Evolutionary conservation across 2,329 filamentous ascomycete genomes (phyloP), one percentile per base, ranked within the genome.

Genomic region (Cytospora paraplurivora): DNA sequence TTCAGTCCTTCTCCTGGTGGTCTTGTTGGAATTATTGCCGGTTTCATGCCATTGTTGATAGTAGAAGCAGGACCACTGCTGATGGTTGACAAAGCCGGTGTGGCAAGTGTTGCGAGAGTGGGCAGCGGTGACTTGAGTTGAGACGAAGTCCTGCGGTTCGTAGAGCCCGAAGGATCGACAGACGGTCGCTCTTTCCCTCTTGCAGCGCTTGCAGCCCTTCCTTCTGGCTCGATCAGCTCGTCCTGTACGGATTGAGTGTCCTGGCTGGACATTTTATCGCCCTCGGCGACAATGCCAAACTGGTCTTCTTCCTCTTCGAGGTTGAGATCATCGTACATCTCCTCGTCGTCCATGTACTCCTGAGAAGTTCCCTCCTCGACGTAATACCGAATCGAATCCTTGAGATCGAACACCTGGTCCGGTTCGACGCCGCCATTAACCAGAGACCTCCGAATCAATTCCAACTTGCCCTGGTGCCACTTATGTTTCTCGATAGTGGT

Each of bases 371-470:
- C 93, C 74, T 95, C 93, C 61, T 93, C 88, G 56, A 98, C 93
- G 75, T 98, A 99, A 78, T 97, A 97, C 71, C 89, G 89, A 76
- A 99, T 98, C 74, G 87, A 89, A 70, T 98, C 94, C 75, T 97
- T 92, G 60, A 98, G 81, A 2, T 95, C 91, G 68, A 87, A 89
- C 69, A 99, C 93, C 74, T 95, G 88, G 6, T 93, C 91, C 21
- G 89, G 85, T 63, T 98, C 94, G 69, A 98, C 86, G 67, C 89
- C 92, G 63, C 93, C 94, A 73, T 99, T 99, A 74, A 98, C 93
- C 69, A 99, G 80, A 34, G 92, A 91, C 69, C 95, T 88, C 71
- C 94, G 87, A 72, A 98, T 87, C 64, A 98, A 83, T 77, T 99
- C 95, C 67, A 99, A 83, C 75, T 96, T 97, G 68, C 88, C 87